Conservation (phyloP, 2,329 filamentous ascomycete species). For the Colletotrichum sp. region DNA sequence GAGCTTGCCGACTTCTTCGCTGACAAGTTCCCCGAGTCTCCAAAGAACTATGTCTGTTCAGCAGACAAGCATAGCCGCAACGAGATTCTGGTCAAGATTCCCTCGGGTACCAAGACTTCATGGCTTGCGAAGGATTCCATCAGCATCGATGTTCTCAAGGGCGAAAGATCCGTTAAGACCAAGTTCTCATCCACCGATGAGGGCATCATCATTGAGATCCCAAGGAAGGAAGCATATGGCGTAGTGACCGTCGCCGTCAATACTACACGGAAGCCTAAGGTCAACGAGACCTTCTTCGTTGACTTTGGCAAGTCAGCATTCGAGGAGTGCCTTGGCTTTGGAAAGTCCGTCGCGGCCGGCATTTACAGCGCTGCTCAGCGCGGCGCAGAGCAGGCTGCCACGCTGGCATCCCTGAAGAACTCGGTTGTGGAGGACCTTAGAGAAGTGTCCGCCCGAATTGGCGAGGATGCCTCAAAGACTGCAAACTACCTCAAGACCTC, state of each 20-base stretch:
- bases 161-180: conserved; percentile 50
- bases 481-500: conserved; percentile 4
- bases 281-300: conserved; percentile 66
- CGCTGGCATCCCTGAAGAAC: neutral
- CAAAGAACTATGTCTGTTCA: conserved; percentile 45
- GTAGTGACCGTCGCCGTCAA: conserved; percentile 62
- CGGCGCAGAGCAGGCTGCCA: conserved; percentile 27
- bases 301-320: conserved; percentile 61
- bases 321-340: conserved; percentile 48
- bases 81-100: conserved; percentile 60
- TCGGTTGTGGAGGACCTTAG: neutral
- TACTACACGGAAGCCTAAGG: conserved; percentile 63
- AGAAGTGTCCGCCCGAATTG: conserved; percentile 5
- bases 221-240: conserved; percentile 60
- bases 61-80: conserved; percentile 51
- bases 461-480: neutral
- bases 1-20: conserved; percentile 47
- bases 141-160: conserved; percentile 58
- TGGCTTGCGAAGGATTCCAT: conserved; percentile 65
- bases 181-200: conserved; percentile 53
- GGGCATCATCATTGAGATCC: conserved; percentile 58
- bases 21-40: conserved; percentile 35
- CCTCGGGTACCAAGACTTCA: conserved; percentile 52
- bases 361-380: conserved; percentile 41
- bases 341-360: conserved; percentile 47